Evolutionary conservation across 78 protist species (phyloP), one percentile per base, ranked within the genome.

Genomic region (Capsaspora owczarzaki): DNA sequence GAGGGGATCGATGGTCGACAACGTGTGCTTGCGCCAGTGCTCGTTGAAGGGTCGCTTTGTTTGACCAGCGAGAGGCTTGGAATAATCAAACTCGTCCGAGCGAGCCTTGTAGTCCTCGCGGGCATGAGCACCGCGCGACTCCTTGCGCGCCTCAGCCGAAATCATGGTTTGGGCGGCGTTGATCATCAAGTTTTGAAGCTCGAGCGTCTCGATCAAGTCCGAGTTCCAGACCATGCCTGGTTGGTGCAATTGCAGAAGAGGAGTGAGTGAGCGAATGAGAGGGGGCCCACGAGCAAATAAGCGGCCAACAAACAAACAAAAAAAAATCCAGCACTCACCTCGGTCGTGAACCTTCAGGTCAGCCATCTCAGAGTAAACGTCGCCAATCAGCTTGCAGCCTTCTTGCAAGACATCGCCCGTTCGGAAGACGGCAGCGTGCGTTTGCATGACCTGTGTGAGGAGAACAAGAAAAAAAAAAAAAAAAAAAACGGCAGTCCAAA

Each of bases 81-180:
- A 14, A 61, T 72, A 79, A 63, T 75, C 87, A 53, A 20, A 75
- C 75, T 83, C 87, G 31, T 83, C 87, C 68, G 4, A 75, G 8
- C 91, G 84, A 44, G 51, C 84, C 23, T 85, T 68, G 93, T 66
- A 97, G 87, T 97, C 99, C 68, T 97, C 99, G 44, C 99, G 91
- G 16, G 99, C 97, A 76, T 97, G 99, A 22, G 99, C 98, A 27
- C 99, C 99, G 40, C 99, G 98, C 37, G 89, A 74, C 89, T 97
- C 99, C 82, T 89, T 94, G 60, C 99, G 92, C n/a, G 89, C 91
- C 85, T 89, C 90, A 37, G 98, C 99, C 3, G 89, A 41, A 83
- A 85, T 71, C 90, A 96, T 89, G 66, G 98, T 97, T 72, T 88
- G 86, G 23, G 80, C 80, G 77, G 97, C 98, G 79, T 86, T 85